A percentile compares a stretch with the other conserved stretches of the same genome.
phyloP scores from a whole-genome alignment of 2,329 filamentous ascomycete species.

The Epichloe bromicola region DNA sequence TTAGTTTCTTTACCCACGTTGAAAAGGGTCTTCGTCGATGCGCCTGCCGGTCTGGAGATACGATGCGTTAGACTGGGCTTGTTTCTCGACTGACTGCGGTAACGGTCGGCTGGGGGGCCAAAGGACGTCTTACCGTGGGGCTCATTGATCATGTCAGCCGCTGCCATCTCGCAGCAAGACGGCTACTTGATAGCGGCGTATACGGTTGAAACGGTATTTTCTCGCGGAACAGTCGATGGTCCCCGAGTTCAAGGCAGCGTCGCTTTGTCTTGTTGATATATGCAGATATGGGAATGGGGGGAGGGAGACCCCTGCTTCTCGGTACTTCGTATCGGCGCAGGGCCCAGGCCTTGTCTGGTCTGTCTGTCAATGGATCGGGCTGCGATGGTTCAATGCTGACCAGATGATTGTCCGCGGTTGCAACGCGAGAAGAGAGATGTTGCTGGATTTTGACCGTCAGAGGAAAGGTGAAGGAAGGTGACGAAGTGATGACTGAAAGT shows the following conservation, averaged over 20 bases:
- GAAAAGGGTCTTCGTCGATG: constrained; percentile 76
- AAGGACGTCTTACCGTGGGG: constrained; percentile 3
- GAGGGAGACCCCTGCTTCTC: neutral
- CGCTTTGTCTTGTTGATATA: neutral
- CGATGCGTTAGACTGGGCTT: constrained; percentile 17
- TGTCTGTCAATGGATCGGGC: neutral
- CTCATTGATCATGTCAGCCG: constrained; percentile 5
- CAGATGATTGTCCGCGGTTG: neutral
- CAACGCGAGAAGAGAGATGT: neutral
- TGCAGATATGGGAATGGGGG: neutral
- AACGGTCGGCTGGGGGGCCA: no score
- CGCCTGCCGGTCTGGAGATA: constrained; percentile 46
- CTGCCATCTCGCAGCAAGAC: constrained; percentile 2
- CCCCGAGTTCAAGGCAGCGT: neutral
- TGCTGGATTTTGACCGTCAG: neutral
- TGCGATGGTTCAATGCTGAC: neutral
- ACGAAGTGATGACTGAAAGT: neutral
- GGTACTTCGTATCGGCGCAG: neutral
- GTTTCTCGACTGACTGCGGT: constrained; percentile 6
- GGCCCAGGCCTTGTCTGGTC: neutral
- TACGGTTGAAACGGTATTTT: neutral
- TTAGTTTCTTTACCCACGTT: constrained; percentile 86
- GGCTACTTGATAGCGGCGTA: neutral
- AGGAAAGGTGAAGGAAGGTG: constrained; percentile 1
- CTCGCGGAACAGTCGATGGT: neutral